phyloP scores from a whole-genome alignment of 2,329 filamentous ascomycete genomes.

The Coniochaeta prunicola region DNA sequence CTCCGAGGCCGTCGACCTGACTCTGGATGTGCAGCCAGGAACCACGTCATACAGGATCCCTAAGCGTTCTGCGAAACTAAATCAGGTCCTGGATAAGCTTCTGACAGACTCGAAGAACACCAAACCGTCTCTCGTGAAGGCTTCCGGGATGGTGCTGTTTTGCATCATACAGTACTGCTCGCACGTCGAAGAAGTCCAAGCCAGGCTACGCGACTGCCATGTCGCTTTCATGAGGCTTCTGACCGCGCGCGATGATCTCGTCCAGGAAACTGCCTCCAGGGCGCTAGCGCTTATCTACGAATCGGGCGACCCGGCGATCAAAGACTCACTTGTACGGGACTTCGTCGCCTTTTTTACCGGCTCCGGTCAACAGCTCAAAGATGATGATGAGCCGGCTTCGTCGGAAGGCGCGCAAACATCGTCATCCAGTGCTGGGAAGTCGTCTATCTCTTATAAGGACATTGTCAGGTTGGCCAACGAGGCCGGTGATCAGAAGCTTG shows the following conservation, averaged over 20 bases:
- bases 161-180: conserved; percentile 88
- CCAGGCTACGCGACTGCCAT: conserved; percentile 70
- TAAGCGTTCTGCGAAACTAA: conserved; percentile 34
- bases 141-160: conserved; percentile 91
- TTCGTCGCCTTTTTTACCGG: conserved; percentile 85
- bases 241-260: conserved; percentile 82
- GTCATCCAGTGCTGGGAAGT: conserved; percentile 81
- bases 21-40: conserved; percentile 63
- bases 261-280: conserved; percentile 90
- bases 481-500: conserved; percentile 89
- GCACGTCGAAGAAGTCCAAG: conserved; percentile 66
- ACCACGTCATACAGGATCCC: conserved; percentile 21
- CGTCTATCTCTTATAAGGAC: conserved; percentile 93
- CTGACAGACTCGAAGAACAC: conserved; percentile 72
- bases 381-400: conserved; percentile 57
- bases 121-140: conserved; percentile 84
- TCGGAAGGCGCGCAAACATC: conserved; percentile 75
- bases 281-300: conserved; percentile 92
- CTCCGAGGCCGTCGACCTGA: conserved; percentile 68
- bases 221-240: conserved; percentile 82
- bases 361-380: conserved; percentile 65
- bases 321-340: conserved; percentile 77
- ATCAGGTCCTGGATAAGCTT: conserved; percentile 60
- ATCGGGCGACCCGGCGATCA: conserved; percentile 74
- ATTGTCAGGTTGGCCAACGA: conserved; percentile 94